Base-by-base conservation (phyloP, 495 filamentous ascomycete species). In the Aspergillus sclerotiicarbonarius region DNA sequence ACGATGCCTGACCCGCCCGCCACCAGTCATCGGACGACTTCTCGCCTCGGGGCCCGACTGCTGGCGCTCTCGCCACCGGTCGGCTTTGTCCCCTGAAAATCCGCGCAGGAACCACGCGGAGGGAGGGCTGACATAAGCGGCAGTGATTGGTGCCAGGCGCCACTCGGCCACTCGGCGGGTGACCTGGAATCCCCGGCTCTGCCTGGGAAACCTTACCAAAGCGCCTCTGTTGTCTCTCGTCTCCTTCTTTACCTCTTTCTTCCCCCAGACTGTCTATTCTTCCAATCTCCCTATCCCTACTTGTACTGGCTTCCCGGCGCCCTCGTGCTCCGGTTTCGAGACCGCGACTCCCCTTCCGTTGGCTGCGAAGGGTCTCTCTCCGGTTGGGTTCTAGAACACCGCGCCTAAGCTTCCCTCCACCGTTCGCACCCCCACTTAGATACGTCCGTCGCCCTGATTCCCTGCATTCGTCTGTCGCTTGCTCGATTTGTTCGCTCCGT, bases 41-140 rank as follows among this genome's bases (percentile, higher is more conserved):
- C 25, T 25, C 25, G 2, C 25, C 25, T 25, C 25, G 25, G 25
- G 25, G 25, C 25, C 25, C 25, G 25, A 25, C 25, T 25, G 25
- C 25, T 25, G 25, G 25, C 37, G 8, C 13, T n/a, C 33, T 35
- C 9, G 13, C 37, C 37, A 41, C 37, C 37, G 37, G 37, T 13
- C 37, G 37, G 37, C 37, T 41, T 37, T 37, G 8, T 15, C 37
- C 37, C 37, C 13, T 41, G 37, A 41, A 12, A 41, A 41, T 50
- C 54, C 31, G 39, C 48, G 59, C 54, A 54, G 44, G 54, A 45
- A 53, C 37, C 44, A 32, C 35, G 41, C 49, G 29, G 47, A 50
- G 47, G 45, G 33, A 25, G 33, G 6, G 59, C 53, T 66, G 60
- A 66, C 60, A 60, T 66, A 66, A 66, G 45, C 60, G 30, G 6